These are phyloP conservation scores for Globisporangium lucens DNA, from an alignment of 352 stramenopile genomes.

Conservation along the genomic window DNA sequence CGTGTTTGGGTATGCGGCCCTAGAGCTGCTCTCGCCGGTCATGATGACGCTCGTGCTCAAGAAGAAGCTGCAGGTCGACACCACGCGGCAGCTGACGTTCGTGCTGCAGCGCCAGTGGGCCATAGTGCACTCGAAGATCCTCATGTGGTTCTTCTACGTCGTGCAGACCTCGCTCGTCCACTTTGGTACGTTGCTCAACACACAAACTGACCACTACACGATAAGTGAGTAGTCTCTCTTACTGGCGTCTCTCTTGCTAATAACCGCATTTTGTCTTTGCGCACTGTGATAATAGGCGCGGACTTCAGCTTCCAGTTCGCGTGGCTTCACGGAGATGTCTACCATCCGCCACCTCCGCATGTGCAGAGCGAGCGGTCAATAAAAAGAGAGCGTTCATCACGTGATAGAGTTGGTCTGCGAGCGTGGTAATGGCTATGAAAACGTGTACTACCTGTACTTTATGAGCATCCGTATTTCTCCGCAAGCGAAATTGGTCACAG, in stretches of 20 bases:
- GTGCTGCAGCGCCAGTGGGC: conserved; percentile 1
- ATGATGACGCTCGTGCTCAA: neutral
- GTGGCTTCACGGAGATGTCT: neutral
- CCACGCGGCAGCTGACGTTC: conserved; percentile 1
- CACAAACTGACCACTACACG: no score
- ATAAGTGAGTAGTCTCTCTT: neutral
- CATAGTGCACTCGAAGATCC: conserved; percentile 3
- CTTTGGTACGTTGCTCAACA: neutral
- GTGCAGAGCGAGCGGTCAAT: neutral
- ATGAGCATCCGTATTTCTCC: neutral
- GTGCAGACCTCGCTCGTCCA: conserved; percentile 8
- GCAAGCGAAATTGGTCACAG: neutral
- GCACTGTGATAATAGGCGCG: neutral
- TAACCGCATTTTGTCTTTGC: neutral
- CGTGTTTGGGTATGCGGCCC: neutral
- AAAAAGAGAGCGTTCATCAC: neutral
- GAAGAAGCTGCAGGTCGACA: conserved; percentile 1
- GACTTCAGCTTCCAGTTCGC: conserved; percentile 12
- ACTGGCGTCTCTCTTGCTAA: no score
- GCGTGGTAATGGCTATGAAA: no score
- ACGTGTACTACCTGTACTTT: no score
- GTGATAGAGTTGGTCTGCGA: no score
- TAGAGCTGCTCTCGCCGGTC: neutral
- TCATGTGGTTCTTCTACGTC: conserved; percentile 7
- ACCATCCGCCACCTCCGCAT: neutral